Evolutionary conservation across 164 flowering plant species (phyloP), one percentile per base, ranked within the genome.

Genomic region (Houttuynia cordata): DNA sequence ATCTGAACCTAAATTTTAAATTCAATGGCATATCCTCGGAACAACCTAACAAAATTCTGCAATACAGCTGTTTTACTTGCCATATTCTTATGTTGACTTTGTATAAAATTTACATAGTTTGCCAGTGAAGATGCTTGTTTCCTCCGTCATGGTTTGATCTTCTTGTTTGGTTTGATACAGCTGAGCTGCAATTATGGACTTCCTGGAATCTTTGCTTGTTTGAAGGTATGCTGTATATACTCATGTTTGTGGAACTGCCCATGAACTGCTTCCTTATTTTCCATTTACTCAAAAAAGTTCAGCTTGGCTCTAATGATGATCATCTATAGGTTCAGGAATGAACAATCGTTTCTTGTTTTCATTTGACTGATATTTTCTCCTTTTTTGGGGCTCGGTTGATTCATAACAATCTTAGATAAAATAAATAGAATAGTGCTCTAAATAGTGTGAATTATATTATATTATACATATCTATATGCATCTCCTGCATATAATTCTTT

Each of bases 151-250:
- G 60, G 20, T 53, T 25, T 39, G 8, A 10, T 2, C 18, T 47
- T 8, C 22, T 4, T 51, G 57, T 67, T 21, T 37, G 51, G 34
- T 25, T n/a, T 70, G 39, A 67, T 74, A 34, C 89, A 93, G 99
- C 88, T 93, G 56, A 74, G 88, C 63, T 90, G 97, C 71, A 77
- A 74, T 67, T 83, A 85, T 78, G 99, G 99, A 57, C 86, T 88
- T 66, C 84, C 99, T 15, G 99, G 99, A 58, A 84, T 83, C 22
- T 91, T 90, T 72, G 91, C 99, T 69, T 93, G 97, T 83, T 63
- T 93, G 68, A 88, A 90, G 96, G 99, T 93, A 78, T 37, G 25
- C 51, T 53, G 37, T 6, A 53, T 53, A 10, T 21, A 37, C 47
- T 14, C 10, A n/a, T n/a, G n/a, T 53, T 37, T 30, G 56, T 12